phyloP scores from a whole-genome alignment of 495 filamentous ascomycete genomes.

The Penicillium subrubescens region DNA sequence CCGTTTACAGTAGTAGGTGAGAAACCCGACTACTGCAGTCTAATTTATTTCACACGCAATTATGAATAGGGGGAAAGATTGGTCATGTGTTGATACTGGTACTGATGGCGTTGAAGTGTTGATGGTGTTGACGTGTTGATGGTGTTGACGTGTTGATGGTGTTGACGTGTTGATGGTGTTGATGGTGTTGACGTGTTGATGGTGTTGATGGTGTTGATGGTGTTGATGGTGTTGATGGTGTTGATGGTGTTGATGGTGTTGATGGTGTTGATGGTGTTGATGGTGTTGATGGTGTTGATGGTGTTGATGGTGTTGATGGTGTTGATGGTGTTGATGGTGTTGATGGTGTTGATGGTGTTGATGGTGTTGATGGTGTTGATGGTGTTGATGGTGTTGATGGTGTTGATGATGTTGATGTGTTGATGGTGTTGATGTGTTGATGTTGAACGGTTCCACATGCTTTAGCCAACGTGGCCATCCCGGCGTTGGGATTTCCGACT shows the following conservation, averaged over 20 bases:
- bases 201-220: no score
- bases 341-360: background rate
- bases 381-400: constrained; percentile 3
- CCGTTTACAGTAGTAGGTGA: no score
- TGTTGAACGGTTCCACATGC: constrained; percentile 4
- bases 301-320: constrained; percentile 3
- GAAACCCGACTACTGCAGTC: no score
- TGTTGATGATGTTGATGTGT: constrained; percentile 2
- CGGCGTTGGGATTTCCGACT: constrained; percentile 3
- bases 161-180: no score
- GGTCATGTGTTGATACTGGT: no score
- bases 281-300: background rate
- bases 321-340: background rate
- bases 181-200: no score
- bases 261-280: constrained; percentile 2
- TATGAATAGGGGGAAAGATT: no score
- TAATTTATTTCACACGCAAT: no score
- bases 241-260: background rate
- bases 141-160: no score
- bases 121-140: no score
- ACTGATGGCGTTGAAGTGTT: no score
- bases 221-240: no score
- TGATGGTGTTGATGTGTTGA: constrained; percentile 2
- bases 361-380: background rate
- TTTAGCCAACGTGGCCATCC: background rate